phyloP scores from a whole-genome alignment of 2,329 filamentous ascomycete genomes.

The Alternaria brassicae region DNA sequence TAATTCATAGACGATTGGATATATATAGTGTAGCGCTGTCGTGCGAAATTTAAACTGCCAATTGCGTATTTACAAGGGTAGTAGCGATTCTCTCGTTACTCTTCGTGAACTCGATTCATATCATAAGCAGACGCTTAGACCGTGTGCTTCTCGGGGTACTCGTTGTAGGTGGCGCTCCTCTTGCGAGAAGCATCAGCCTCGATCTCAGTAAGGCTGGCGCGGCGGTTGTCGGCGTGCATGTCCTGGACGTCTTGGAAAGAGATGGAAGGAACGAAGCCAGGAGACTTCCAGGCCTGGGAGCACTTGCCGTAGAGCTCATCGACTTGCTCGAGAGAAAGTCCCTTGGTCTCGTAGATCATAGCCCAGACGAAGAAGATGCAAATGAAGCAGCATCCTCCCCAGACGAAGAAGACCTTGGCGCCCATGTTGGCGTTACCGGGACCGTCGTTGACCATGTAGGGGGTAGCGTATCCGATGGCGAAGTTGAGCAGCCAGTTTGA shows the following conservation, averaged over 20 bases:
- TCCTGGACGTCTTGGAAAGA: constrained; percentile 50
- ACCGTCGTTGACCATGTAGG: constrained; percentile 70
- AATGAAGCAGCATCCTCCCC: constrained; percentile 61
- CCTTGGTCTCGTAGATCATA: constrained; percentile 80
- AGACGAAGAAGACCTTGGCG: constrained; percentile 64
- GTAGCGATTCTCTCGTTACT: background rate
- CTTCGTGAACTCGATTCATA: background rate
- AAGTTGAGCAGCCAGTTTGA: constrained; percentile 62
- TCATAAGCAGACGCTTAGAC: constrained; percentile 3
- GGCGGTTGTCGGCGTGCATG: constrained; percentile 31
- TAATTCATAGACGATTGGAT: constrained; percentile 4
- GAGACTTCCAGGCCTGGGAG: constrained; percentile 74
- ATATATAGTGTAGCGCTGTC: background rate
- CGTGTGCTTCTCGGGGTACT: constrained; percentile 29
- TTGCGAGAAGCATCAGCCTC: constrained; percentile 43
- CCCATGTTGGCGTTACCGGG: constrained; percentile 70
- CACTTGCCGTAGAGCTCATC: constrained; percentile 80
- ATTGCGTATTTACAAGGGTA: background rate
- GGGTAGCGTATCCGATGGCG: constrained; percentile 64
- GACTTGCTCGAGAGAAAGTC: constrained; percentile 78
- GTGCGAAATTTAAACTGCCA: background rate
- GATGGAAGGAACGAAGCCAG: constrained; percentile 65
- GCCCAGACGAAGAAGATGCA: constrained; percentile 72
- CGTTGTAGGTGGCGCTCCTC: constrained; percentile 43
- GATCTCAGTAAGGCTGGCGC: constrained; percentile 42